Evolutionary conservation across 2,329 filamentous ascomycete genomes (phyloP).

Genomic region (Pseudogymnoascus sp.): DNA sequence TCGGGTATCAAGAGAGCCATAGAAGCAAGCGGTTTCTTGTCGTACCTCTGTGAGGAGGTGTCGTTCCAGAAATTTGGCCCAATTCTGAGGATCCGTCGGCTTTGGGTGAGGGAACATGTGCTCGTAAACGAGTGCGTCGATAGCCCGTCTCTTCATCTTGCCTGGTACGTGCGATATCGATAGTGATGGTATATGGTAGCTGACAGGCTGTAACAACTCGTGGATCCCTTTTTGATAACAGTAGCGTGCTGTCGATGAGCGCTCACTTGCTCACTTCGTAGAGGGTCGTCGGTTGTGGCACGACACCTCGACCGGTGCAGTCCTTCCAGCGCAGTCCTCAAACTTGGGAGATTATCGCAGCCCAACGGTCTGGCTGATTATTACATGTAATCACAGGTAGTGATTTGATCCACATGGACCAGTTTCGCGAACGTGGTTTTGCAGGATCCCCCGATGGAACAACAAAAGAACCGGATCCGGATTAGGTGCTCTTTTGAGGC

Average conservation of each 20-base stretch:
- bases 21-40: slow-evolving; percentile 65
- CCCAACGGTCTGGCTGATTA: background rate
- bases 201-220: background rate
- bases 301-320: background rate
- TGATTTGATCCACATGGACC: background rate
- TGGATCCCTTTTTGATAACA: background rate
- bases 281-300: background rate
- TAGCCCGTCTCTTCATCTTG: slow-evolving; percentile 62
- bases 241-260: background rate
- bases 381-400: background rate
- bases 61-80: slow-evolving; percentile 61
- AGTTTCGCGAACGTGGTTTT: background rate
- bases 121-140: slow-evolving; percentile 68
- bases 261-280: background rate
- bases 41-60: slow-evolving; percentile 67
- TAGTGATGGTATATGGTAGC: background rate
- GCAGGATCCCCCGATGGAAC: background rate
- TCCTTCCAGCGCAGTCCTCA: slow-evolving; percentile 4
- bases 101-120: slow-evolving; percentile 64
- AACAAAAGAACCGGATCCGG: background rate
- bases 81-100: slow-evolving; percentile 61
- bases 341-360: slow-evolving; percentile 4
- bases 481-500: background rate
- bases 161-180: slow-evolving; percentile 3
- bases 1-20: slow-evolving; percentile 69